phyloP scores from a whole-genome alignment of 352 stramenopile species.

The Globisporangium acanthophoron region DNA sequence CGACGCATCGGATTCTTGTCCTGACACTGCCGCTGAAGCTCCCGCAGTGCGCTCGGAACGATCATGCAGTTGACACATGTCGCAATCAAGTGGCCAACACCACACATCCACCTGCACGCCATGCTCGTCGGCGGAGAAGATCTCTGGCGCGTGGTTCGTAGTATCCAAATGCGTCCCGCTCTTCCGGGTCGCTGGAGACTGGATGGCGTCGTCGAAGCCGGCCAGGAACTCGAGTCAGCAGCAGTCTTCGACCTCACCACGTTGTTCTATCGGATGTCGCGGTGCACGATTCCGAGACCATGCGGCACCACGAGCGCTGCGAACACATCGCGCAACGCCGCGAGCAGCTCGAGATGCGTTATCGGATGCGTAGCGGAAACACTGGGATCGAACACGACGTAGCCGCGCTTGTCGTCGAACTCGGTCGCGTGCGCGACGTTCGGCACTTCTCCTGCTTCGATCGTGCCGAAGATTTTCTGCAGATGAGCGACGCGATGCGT shows the following conservation, averaged over 20 bases:
- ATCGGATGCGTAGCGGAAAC: not conserved
- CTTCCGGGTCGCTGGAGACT: not conserved
- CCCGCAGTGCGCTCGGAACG: no score
- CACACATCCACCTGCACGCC: not conserved
- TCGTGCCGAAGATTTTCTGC: conserved; percentile 5
- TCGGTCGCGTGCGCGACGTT: conserved; percentile 7
- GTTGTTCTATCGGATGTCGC: conserved; percentile 19
- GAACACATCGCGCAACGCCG: conserved; percentile 16
- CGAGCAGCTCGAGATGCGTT: conserved; percentile 9
- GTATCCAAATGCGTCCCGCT: no score
- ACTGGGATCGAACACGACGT: conserved; percentile 8
- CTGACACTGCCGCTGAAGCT: no score
- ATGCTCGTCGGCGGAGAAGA: not conserved
- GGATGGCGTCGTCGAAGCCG: conserved; percentile 17
- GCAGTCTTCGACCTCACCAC: conserved; percentile 9
- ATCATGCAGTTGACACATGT: no score
- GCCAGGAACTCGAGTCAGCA: conserved; percentile 15
- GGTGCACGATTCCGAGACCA: conserved; percentile 11
- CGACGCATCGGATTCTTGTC: no score
- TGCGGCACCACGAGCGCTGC: conserved; percentile 10
- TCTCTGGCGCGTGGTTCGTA: no score
- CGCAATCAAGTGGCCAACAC: not conserved
- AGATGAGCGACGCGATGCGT: conserved; percentile 1
- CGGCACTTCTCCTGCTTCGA: conserved; percentile 8
- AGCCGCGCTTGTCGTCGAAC: conserved; percentile 9